Evolutionary conservation across 352 stramenopile species (phyloP), one percentile per base, ranked within the genome.

Genomic region (Globisporangium ultimum): DNA sequence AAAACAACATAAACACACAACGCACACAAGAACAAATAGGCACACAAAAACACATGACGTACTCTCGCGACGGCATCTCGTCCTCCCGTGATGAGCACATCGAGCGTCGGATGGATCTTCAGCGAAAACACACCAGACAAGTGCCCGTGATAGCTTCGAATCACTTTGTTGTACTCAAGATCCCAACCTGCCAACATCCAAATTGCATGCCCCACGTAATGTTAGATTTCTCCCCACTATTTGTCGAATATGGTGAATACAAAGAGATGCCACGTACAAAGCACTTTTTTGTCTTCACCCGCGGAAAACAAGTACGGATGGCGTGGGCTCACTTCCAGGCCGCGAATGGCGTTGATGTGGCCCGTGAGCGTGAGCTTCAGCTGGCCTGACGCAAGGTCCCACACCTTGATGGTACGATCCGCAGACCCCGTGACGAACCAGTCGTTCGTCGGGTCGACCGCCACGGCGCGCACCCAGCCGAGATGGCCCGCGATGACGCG

Each of bases 121-220:
- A 99, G 72, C 45, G 78, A 97, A 77, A 99, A 99, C 10, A 99
- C 96, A 13, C 97, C 97, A 21, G 81, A 97, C n/a, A 99, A 76
- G 68, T 99, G 98, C n/a, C 98, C 98, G 71, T 99, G 97, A 79
- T 99, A 99, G 79, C 98, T 98, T 10, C 98, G 88, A 58, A 99
- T 98, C 32, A 99, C 96, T 73, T 99, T 98, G 76, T 99, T 99
- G 66, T 97, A 98, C 84, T 99, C 97, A 51, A 99, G 78, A 76
- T 99, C 97, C 97, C 97, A 99, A 76, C 94, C 73, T 80, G 54
- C 2, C 1, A 43, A 20, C 14, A 40, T 43, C 2, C 48, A 41
- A n/a, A n/a, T n/a, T n/a, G 1, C 32, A 10, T 20, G 34, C 13
- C 12, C 45, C 3, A 17, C 9, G 46, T 8, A 21, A 7, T 24